Evolutionary conservation across 345 rosid genomes (phyloP), one percentile per base, ranked within the genome.

Genomic region (Gossypium arboreum): DNA sequence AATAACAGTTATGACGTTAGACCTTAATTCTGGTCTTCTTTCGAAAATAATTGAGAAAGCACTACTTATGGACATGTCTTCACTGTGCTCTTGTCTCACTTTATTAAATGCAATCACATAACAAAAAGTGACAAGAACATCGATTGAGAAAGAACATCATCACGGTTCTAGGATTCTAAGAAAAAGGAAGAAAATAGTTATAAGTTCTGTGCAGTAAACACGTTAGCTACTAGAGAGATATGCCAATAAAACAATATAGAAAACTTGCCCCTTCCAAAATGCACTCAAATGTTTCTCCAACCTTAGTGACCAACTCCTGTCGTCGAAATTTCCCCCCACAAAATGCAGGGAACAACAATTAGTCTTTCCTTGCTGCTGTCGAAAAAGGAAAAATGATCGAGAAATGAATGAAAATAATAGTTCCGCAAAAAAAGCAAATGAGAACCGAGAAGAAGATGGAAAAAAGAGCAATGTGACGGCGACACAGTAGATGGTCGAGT

Each of bases 11-110:
- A 22, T 24, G 45, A 48, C 24, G 57, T 18, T 69, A 73, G 73
- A 94, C 98, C 98, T 94, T 79, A 94, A 76, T 71, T 94, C 97
- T 3, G 97, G 95, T 68, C 80, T 90, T 86, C 94, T 85, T 74
- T 84, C 81, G 76, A 90, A 88, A 22, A 92, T 92, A 73, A 90
- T 81, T 52, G 97, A 84, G 70, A 94, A 80, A 60, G 98, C 94
- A 29, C 69, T 79, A 43, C 67, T 81, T 70, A 94, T 92, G 39
- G 97, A 92, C 87, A 92, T 86, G 80, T 94, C 98, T 65, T 85
- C 92, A 43, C 69, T 78, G 55, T 82, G 72, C 73, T 91, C 93
- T 48, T 78, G 75, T 80, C 97, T 89, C 66, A 92, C 87, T 85
- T 88, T 89, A 63, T 85, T 86, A n/a, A n/a, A n/a, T 92, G 89